Evolutionary conservation across 2,329 filamentous ascomycete genomes (phyloP), one percentile per base, ranked within the genome.

Genomic region (Chrysoporthe cubensis): DNA sequence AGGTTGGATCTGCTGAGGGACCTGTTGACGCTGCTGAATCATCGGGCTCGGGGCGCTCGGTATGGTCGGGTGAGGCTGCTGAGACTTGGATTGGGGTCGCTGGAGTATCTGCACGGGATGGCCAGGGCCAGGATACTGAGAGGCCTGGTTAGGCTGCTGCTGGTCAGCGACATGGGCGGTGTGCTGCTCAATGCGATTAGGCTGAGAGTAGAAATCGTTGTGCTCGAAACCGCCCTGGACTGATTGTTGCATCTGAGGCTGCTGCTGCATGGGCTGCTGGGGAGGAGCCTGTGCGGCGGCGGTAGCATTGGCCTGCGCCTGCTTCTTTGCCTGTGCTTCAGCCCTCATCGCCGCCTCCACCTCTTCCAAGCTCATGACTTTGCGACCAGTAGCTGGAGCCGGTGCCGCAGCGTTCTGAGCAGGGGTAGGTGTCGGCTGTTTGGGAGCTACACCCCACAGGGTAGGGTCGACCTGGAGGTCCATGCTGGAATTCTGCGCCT

Each of bases 291-390:
- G 73, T 44, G 80, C 74, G 21, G 77, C 76, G 48, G 78, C 74
- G 21, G 79, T 71, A 8, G 78, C 76, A 59, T 59, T 65, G 26
- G 62, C 58, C 66, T 80, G 75, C 9, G 80, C 74, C 13, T 82
- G 80, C 70, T 84, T 85, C 73, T 87, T 86, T 43, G 87, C 81
- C 72, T 94, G 90, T 44, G 87, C 62, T 60, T 70, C 67, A 13
- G 67, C 85, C 69, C 92, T 88, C 90, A 99, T 94, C 71, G 93
- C 90, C 65, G 95, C 95, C 81, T 99, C 96, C 26, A 99, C 94
- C 81, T 99, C 96, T 77, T 98, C 96, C 75, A 99, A 79, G 74
- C 93, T 98, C 91, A 99, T 90, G 81, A 97, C 90, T 82, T 94
- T 97, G 75, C 89, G 89, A 54, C 85, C 74, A 59, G 81, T 78